A percentile compares a stretch with the other conserved stretches of the same genome.
These are phyloP conservation scores for Apiospora koreana DNA, from an alignment of 2,329 filamentous ascomycete species.

Conservation along the genomic window DNA sequence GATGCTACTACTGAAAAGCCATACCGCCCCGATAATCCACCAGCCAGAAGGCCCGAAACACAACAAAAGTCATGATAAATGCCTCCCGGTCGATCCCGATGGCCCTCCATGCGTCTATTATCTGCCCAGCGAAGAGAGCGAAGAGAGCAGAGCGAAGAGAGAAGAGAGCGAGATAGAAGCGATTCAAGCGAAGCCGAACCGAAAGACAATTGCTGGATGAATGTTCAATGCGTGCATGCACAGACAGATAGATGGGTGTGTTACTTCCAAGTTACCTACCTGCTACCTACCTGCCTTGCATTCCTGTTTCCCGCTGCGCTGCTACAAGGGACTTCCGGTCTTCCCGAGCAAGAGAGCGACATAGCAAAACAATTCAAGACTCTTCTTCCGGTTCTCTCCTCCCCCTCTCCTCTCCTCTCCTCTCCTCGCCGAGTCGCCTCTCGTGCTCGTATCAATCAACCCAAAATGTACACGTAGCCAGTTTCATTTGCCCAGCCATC, in stretches of 20 bases:
- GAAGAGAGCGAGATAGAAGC: constrained; percentile 1
- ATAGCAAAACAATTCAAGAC: neutral
- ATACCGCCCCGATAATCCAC: constrained; percentile 4
- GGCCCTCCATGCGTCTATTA: neutral
- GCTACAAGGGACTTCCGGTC: too few relatives aligned
- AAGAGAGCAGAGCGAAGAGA: neutral
- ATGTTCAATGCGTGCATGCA: too few relatives aligned
- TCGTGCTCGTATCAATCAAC: neutral
- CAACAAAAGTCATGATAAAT: neutral
- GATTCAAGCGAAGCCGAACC: neutral
- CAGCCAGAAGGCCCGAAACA: constrained; percentile 7
- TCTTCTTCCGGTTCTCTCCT: neutral
- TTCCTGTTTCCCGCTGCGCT: too few relatives aligned
- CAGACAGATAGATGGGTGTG: too few relatives aligned
- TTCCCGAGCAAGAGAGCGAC: neutral
- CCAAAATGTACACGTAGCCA: neutral
- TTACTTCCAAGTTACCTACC: neutral
- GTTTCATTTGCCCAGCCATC: neutral
- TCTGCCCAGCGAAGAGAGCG: neutral
- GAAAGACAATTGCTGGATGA: too few relatives aligned
- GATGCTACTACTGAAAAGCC: constrained; percentile 6
- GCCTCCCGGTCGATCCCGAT: constrained; percentile 9
- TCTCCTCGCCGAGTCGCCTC: neutral
- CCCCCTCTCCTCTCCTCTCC: too few relatives aligned
- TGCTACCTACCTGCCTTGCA: too few relatives aligned